Evolutionary conservation across 164 flowering plant species (phyloP).

Genomic region (Tetracentron sinense): DNA sequence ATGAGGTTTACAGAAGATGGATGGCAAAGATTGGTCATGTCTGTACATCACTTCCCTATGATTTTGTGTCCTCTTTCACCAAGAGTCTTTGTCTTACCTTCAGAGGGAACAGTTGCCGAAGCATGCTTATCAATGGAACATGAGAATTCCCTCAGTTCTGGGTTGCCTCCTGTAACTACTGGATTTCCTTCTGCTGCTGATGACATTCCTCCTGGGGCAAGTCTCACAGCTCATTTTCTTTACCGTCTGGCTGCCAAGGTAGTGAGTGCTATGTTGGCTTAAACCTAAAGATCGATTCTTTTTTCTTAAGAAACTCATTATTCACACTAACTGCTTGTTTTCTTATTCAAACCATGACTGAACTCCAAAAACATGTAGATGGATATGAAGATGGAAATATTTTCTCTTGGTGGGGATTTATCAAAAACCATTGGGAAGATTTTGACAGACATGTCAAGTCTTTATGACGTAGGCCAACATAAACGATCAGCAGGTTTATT

Average conservation of each 20-base stretch:
- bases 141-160: slow-evolving; percentile 73
- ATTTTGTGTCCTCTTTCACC: slow-evolving; percentile 84
- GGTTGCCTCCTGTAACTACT: slow-evolving; percentile 77
- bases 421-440: slow-evolving; percentile 87
- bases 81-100: slow-evolving; percentile 83
- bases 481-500: slow-evolving; percentile 87
- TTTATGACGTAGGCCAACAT: slow-evolving; percentile 96
- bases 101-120: slow-evolving; percentile 86
- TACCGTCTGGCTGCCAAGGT: slow-evolving; percentile 93
- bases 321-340: neutral
- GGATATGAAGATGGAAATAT: slow-evolving; percentile 97
- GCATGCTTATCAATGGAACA: slow-evolving; percentile 63
- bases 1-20: slow-evolving; percentile 21
- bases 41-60: slow-evolving; percentile 90
- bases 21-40: slow-evolving; percentile 48
- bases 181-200: slow-evolving; percentile 62
- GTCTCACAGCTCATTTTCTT: slow-evolving; percentile 87
- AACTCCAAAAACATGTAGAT: slow-evolving; percentile 49
- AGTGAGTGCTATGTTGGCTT: neutral
- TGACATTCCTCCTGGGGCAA: slow-evolving; percentile 77
- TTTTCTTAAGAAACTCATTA: neutral
- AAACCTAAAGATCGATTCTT: neutral
- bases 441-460: slow-evolving; percentile 96
- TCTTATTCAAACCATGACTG: slow-evolving; percentile 2
- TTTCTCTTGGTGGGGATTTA: slow-evolving; percentile 79